phyloP scores from a whole-genome alignment of 2,329 filamentous ascomycete genomes.

The Clonostachys rosea region DNA sequence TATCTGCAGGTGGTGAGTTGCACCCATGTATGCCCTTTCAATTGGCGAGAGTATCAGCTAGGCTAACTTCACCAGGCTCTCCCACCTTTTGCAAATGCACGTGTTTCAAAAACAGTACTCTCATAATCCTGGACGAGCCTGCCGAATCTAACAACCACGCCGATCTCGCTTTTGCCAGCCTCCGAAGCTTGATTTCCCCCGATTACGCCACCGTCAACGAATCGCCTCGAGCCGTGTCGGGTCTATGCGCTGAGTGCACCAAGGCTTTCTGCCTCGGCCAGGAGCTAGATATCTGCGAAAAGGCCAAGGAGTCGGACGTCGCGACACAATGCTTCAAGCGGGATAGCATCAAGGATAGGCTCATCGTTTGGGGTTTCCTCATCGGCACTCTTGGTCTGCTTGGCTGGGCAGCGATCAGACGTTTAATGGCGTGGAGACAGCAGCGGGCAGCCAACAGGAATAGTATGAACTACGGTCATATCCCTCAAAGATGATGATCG shows the following conservation, averaged over 20 bases:
- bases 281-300: slow-evolving; percentile 58
- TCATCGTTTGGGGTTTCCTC: slow-evolving; percentile 63
- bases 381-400: slow-evolving; percentile 53
- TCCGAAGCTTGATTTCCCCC: neutral
- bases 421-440: slow-evolving; percentile 34
- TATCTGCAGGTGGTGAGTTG: slow-evolving; percentile 29
- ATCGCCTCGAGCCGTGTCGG: slow-evolving; percentile 6
- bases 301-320: slow-evolving; percentile 57
- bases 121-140: slow-evolving; percentile 52
- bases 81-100: slow-evolving; percentile 68
- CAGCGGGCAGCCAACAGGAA: slow-evolving; percentile 17
- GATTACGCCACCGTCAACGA: slow-evolving; percentile 7
- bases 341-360: slow-evolving; percentile 61
- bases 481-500: slow-evolving; percentile 7
- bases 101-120: slow-evolving; percentile 65
- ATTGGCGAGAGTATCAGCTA: neutral
- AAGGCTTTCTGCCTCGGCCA: slow-evolving; percentile 59
- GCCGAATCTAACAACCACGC: slow-evolving; percentile 17
- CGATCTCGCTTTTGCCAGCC: neutral
- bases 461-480: slow-evolving; percentile 18
- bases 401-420: slow-evolving; percentile 53
- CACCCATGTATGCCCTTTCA: slow-evolving; percentile 12
- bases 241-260: slow-evolving; percentile 57
- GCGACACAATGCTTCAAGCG: slow-evolving; percentile 62
- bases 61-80: slow-evolving; percentile 34